A percentile compares a stretch with the other conserved stretches of the same genome.
phyloP scores from a whole-genome alignment of 305 asterid genomes.

The Ilex paraguariensis region DNA sequence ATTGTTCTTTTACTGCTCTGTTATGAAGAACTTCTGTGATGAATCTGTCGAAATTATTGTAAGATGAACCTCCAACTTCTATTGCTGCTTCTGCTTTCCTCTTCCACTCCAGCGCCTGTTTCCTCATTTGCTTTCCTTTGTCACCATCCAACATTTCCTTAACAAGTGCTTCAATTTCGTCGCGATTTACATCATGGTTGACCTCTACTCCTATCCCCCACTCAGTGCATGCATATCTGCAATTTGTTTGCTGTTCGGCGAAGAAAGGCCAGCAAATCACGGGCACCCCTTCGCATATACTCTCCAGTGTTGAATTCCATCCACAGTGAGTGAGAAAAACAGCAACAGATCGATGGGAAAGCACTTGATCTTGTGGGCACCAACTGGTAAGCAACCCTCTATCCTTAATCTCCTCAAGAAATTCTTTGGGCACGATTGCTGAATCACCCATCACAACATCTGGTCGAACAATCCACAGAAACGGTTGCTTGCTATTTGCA shows the following conservation, averaged over 20 bases:
- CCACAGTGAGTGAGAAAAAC: conserved; percentile 44
- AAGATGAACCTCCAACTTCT: conserved; percentile 38
- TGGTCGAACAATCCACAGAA: conserved; percentile 39
- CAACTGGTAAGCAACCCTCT: conserved; percentile 34
- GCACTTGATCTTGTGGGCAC: conserved; percentile 39
- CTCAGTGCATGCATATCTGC: conserved; percentile 33
- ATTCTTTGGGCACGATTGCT: conserved; percentile 17
- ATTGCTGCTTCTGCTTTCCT: conserved; percentile 34
- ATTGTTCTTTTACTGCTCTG: too few relatives aligned
- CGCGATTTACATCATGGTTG: conserved; percentile 33
- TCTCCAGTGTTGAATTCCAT: conserved; percentile 42
- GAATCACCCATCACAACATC: conserved; percentile 31
- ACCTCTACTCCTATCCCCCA: conserved; percentile 57
- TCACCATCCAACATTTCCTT: conserved; percentile 38
- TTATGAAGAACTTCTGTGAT: conserved; percentile 24
- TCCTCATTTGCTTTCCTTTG: conserved; percentile 33
- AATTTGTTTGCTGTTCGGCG: conserved; percentile 46
- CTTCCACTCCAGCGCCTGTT: conserved; percentile 44
- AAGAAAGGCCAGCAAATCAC: conserved; percentile 55
- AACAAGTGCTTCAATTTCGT: conserved; percentile 29
- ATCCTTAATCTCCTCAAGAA: conserved; percentile 32
- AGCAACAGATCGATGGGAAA: conserved; percentile 30
- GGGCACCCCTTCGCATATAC: conserved; percentile 35
- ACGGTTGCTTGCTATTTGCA: conserved; percentile 28
- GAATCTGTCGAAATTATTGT: conserved; percentile 26